Base-by-base conservation (phyloP, 495 filamentous ascomycete genomes). In the Aspergillus ellipticus region DNA sequence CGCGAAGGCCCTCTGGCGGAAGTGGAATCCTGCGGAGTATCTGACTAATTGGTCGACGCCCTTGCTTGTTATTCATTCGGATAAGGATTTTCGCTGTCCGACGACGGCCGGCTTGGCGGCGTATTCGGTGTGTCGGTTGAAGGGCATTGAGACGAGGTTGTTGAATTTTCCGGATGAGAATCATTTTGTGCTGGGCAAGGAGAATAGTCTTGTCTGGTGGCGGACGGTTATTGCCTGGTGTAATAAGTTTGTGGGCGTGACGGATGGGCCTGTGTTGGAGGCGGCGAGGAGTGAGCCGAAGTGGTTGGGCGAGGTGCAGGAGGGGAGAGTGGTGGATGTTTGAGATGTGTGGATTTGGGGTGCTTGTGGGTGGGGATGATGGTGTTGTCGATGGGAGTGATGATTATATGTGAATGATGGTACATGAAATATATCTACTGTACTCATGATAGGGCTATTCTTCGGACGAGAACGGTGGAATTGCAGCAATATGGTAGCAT, bases 81-180 rank as follows among this genome's bases (percentile, higher is more conserved):
- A 47, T 26, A 2, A 13, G 20, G 43, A 47, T 26, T 47, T 28
- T 21, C 9, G 43, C 20, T 47, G 43, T 16, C 43, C 43, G 20
- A 47, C 20, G 11, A 47, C 43, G 21, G 43, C 43, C 15, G 43
- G 43, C 7, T 47, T 19, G 43, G 43, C 43, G 43, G 43, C 43
- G 0, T 47, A 47, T 47, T 19, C 43, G 21, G 43, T 19, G 20
- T 47, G 43, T 16, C 17, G 43, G 43, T 15, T 47, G 0, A 47
- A 47, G 43, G 43, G 43, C 2, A 47, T 47, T 26, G 43, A 47
- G 43, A 47, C 43, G 20, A 8, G 43, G 43, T 4, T 47, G 43
- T 19, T 47, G 43, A 47, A 47, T 47, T 47, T 47, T 26, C 43
- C 43, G 43, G 43, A 47, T 28, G 43, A 47, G 43, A 47, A 47